Base-by-base conservation (phyloP, 73 alveolate genomes). In the Uronychia setigera region DNA sequence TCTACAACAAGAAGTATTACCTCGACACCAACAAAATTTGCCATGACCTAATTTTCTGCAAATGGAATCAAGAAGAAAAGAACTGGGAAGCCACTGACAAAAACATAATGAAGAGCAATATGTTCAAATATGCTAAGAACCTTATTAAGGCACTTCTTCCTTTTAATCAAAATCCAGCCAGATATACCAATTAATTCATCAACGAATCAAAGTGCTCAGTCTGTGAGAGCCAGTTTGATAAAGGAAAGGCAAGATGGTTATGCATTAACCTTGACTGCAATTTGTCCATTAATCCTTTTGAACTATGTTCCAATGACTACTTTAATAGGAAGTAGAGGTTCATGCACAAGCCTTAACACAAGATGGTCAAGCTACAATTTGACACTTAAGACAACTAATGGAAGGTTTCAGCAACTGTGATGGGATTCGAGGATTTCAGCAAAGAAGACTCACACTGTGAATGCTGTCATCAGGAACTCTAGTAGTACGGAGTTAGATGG, bases 1-100 rank as follows among this genome's bases (percentile, higher is more conserved):
- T 76, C 27, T 76, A 76, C 59, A 76, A 76, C 58, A 76, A 76
- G 59, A 26, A 31, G 81, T 76, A 76, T 27, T 76, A 76, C 81
- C 19, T 46, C n/a, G 59, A 28, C 26, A 28, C 81, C 59, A 31
- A 27, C n/a, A 76, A 31, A 30, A 29, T 32, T 27, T 76, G 81
- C 81, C 81, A 76, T 27, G 81, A 76, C 46, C 81, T 76, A 1
- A 28, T 76, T 25, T 31, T 76, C 59, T 32, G 28, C 46, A 9
- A 76, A 5, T 76, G 81, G 81, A 76, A 76, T 30, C 29, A 26
- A 5, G 59, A 28, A 1, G 81, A 26, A 5, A 25, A 28, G 27
- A 29, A 31, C n/a, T 76, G 81, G 81, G 81, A 76, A 27, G n/a
- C 46, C 59, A 32, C 59, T 31, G 59, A 26, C 29, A 9, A 13